These are phyloP conservation scores for Monosporozyma solicola DNA, from an alignment of 805 yeast genomes.

Conservation along the genomic window DNA sequence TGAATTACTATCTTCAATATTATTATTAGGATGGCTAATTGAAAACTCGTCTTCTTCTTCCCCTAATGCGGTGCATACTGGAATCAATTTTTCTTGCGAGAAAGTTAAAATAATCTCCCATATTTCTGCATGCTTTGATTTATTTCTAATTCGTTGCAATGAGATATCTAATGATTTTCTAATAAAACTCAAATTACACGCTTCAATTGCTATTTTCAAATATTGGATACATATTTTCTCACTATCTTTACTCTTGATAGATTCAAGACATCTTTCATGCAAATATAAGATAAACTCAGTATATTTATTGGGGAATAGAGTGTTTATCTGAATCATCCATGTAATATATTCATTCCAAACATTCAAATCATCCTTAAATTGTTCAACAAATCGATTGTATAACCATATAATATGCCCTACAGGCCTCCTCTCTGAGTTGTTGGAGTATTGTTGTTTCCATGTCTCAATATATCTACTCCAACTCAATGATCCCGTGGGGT, in stretches of 20 bases:
- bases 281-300: neutral
- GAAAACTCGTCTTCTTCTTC: neutral
- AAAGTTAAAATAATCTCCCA: conserved; percentile 21
- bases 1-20: conserved; percentile 5
- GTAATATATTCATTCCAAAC: conserved; percentile 29
- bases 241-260: conserved; percentile 16
- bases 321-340: conserved; percentile 27
- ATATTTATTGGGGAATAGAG: neutral
- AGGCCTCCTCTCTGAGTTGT: conserved; percentile 6
- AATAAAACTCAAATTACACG: conserved; percentile 26
- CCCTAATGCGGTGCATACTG: conserved; percentile 4
- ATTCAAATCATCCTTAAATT: conserved; percentile 12
- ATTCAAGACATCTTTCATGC: conserved; percentile 30
- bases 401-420: conserved; percentile 17
- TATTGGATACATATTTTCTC: conserved; percentile 47
- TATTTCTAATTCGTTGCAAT: conserved; percentile 7
- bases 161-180: conserved; percentile 23
- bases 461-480: conserved; percentile 41
- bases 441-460: conserved; percentile 19
- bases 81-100: conserved; percentile 12
- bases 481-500: conserved; percentile 26
- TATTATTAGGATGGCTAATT: neutral
- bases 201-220: conserved; percentile 38
- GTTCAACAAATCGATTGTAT: conserved; percentile 32
- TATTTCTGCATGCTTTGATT: conserved; percentile 14